These are phyloP conservation scores for Asterionellopsis glacialis DNA, from an alignment of 108 stramenopile genomes.

Conservation along the genomic window DNA sequence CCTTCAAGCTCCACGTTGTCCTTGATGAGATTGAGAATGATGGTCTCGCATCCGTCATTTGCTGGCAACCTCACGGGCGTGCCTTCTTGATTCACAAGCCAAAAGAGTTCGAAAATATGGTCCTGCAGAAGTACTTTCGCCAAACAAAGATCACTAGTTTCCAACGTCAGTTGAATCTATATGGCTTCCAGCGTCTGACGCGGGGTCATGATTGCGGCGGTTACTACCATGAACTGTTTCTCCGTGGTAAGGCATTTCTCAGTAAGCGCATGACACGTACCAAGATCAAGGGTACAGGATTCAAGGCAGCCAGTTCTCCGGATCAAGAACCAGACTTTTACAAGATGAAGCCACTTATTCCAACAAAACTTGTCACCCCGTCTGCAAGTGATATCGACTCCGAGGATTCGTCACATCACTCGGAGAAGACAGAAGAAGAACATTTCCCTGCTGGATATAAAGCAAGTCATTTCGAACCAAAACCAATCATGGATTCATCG, in stretches of 20 bases:
- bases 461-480: neutral
- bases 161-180: constrained; percentile 49
- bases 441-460: neutral
- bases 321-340: constrained; percentile 70
- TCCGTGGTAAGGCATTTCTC: constrained; percentile 46
- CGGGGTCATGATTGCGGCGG: constrained; percentile 32
- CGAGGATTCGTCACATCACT: neutral
- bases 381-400: constrained; percentile 6
- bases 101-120: constrained; percentile 48
- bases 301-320: constrained; percentile 50
- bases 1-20: constrained; percentile 60
- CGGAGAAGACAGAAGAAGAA: neutral
- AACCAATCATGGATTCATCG: neutral
- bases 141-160: constrained; percentile 71
- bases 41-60: constrained; percentile 48
- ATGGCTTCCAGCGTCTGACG: constrained; percentile 34
- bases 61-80: constrained; percentile 78
- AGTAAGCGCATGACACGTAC: constrained; percentile 43
- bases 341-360: constrained; percentile 39
- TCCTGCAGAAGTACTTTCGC: constrained; percentile 79
- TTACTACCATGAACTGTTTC: constrained; percentile 63
- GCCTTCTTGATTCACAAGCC: constrained; percentile 76
- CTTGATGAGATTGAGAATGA: constrained; percentile 57
- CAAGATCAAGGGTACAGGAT: constrained; percentile 75
- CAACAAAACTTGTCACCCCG: constrained; percentile 8